A percentile compares a stretch with the other conserved stretches of the same genome.
These are phyloP conservation scores for Colletotrichum sp. DNA, from an alignment of 2,329 filamentous ascomycete genomes.

Conservation along the genomic window DNA sequence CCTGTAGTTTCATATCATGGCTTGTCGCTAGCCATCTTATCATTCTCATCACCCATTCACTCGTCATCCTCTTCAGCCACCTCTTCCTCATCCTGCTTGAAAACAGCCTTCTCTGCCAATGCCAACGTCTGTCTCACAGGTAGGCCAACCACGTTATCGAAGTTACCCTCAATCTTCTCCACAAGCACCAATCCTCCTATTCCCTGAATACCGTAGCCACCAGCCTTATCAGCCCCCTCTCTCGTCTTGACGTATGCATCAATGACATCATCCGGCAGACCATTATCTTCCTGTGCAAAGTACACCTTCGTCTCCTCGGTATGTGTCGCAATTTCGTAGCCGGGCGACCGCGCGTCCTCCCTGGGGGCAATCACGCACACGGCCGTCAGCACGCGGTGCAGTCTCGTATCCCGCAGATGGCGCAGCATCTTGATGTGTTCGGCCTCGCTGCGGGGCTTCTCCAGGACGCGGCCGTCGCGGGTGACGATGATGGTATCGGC, in stretches of 20 bases:
- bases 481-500: conserved; percentile 92
- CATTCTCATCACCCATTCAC: conserved; percentile 23
- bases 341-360: conserved; percentile 80
- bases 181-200: conserved; percentile 85
- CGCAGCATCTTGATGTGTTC: conserved; percentile 87
- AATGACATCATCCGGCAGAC: conserved; percentile 79
- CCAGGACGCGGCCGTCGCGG: conserved; percentile 76
- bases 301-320: conserved; percentile 92
- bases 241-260: conserved; percentile 79
- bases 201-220: conserved; percentile 93
- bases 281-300: conserved; percentile 71
- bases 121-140: conserved; percentile 79
- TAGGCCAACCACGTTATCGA: conserved; percentile 94
- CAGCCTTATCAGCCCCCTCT: conserved; percentile 95
- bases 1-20: not conserved
- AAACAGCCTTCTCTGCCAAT: conserved; percentile 87
- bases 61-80: conserved; percentile 53
- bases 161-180: conserved; percentile 85
- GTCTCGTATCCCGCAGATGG: conserved; percentile 75
- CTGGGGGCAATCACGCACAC: conserved; percentile 85
- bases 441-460: conserved; percentile 85
- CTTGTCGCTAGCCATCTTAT: not conserved
- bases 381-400: conserved; percentile 86
- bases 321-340: conserved; percentile 80
- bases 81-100: conserved; percentile 72